Conservation (phyloP, 768 basidiomycete genomes). For the Agaricus sinodeliciosus region DNA sequence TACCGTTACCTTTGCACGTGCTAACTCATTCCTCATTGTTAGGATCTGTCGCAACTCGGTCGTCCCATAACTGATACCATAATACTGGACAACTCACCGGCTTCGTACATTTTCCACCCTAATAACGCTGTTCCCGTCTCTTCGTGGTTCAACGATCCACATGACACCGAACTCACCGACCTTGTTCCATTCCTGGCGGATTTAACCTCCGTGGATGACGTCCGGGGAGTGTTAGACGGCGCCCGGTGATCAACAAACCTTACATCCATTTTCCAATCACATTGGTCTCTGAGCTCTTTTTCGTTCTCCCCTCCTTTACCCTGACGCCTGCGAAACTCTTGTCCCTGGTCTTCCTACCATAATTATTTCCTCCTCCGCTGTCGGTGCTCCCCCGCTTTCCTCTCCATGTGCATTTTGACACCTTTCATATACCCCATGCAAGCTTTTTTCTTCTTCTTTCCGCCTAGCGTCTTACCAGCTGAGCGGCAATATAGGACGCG, state of each 20-base stretch:
- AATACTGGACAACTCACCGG: conserved; percentile 98
- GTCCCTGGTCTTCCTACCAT: background rate
- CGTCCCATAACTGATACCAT: conserved; percentile 91
- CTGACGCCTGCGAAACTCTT: conserved; percentile 3
- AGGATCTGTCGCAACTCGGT: conserved; percentile 97
- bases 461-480: background rate
- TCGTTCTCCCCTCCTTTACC: background rate
- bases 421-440: conserved; percentile 9
- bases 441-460: conserved; percentile 4
- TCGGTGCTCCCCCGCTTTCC: conserved; percentile 1
- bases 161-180: conserved; percentile 96
- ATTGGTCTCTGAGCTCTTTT: background rate
- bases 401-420: conserved; percentile 4
- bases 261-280: conserved; percentile 4
- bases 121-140: conserved; percentile 99
- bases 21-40: conserved; percentile 10
- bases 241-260: conserved; percentile 41
- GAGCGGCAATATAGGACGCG: background rate
- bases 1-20: background rate
- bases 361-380: background rate
- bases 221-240: conserved; percentile 87
- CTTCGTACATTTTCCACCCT: conserved; percentile 98
- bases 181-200: conserved; percentile 92
- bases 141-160: conserved; percentile 99
- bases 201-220: conserved; percentile 77